Percentiles rank a stretch among this genome's conserved stretches.
These are phyloP conservation scores for Niveomyces coronatus DNA, from an alignment of 2,329 filamentous ascomycete genomes.

Conservation along the genomic window DNA sequence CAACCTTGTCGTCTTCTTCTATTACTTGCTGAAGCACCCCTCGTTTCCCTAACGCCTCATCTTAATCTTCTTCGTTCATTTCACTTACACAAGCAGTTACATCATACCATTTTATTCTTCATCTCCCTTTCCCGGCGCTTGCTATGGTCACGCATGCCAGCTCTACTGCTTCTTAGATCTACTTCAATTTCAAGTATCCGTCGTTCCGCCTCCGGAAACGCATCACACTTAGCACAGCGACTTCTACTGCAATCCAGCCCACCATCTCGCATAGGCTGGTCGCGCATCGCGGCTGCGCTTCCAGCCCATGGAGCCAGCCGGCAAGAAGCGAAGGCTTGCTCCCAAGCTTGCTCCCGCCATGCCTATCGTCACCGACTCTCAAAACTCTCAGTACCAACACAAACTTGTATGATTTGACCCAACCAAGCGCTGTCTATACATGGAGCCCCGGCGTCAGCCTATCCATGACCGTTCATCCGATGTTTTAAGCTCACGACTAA, in stretches of 20 bases:
- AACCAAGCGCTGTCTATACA: slow-evolving; percentile 23
- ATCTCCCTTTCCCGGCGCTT: not conserved
- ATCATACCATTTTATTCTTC: not conserved
- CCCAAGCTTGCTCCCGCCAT: slow-evolving; percentile 25
- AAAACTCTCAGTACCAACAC: slow-evolving; percentile 15
- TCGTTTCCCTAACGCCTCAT: no score
- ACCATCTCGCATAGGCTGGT: not conserved
- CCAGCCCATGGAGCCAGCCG: slow-evolving; percentile 29
- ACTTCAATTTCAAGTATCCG: no score
- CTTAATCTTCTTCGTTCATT: not conserved
- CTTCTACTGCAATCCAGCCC: not conserved
- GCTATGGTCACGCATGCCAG: not conserved
- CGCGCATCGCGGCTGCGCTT: slow-evolving; percentile 1
- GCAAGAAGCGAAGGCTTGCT: slow-evolving; percentile 34
- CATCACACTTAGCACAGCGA: not conserved
- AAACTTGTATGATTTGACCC: slow-evolving; percentile 8
- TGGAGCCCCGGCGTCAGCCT: slow-evolving; percentile 4
- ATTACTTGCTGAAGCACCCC: no score
- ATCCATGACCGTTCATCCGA: not conserved
- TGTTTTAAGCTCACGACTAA: slow-evolving; percentile 14
- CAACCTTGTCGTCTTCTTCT: no score
- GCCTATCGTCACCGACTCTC: slow-evolving; percentile 10
- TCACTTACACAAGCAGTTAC: no score
- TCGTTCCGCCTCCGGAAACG: not conserved
- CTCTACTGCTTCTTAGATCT: not conserved